These are phyloP conservation scores for Diaporthe sp. DNA, from an alignment of 2,329 filamentous ascomycete genomes.

Conservation along the genomic window DNA sequence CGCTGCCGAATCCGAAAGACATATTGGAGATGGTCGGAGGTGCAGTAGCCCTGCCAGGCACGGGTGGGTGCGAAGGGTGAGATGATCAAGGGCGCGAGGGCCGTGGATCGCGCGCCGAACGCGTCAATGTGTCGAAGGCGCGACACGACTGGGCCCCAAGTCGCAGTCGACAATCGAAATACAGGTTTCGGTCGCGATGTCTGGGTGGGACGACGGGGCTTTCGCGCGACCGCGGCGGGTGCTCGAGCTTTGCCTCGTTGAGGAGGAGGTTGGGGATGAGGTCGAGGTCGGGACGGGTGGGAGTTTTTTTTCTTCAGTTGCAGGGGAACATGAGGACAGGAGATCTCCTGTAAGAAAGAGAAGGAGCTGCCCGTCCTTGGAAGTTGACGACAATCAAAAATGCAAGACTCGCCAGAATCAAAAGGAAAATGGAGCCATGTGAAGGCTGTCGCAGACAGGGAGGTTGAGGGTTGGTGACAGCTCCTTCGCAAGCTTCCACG, in stretches of 20 bases:
- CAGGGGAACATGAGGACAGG: constrained; percentile 1
- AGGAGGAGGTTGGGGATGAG: constrained; percentile 9
- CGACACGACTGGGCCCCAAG: neutral
- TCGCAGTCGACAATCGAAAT: constrained; percentile 29
- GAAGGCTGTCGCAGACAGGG: constrained; percentile 16
- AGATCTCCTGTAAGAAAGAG: neutral
- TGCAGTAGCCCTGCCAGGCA: constrained; percentile 13
- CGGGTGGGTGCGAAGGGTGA: constrained; percentile 23
- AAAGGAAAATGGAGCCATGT: constrained; percentile 26
- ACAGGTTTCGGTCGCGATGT: neutral
- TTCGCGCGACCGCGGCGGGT: constrained; percentile 21
- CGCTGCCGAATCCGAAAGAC: constrained; percentile 65
- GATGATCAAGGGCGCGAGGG: constrained; percentile 35
- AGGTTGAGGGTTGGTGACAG: constrained; percentile 28
- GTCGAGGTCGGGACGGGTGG: constrained; percentile 3
- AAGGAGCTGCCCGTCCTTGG: neutral
- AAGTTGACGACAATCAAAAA: constrained; percentile 16
- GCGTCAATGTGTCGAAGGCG: constrained; percentile 39
- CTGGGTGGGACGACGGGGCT: neutral
- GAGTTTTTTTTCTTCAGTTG: constrained; percentile 28
- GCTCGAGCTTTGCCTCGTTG: constrained; percentile 4
- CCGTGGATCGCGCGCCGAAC: constrained; percentile 43
- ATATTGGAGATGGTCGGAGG: constrained; percentile 50
- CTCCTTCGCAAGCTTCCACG: constrained; percentile 12
- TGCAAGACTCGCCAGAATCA: constrained; percentile 29